phyloP scores from a whole-genome alignment of 2,329 filamentous ascomycete species.

The Aspergillus floridensis region DNA sequence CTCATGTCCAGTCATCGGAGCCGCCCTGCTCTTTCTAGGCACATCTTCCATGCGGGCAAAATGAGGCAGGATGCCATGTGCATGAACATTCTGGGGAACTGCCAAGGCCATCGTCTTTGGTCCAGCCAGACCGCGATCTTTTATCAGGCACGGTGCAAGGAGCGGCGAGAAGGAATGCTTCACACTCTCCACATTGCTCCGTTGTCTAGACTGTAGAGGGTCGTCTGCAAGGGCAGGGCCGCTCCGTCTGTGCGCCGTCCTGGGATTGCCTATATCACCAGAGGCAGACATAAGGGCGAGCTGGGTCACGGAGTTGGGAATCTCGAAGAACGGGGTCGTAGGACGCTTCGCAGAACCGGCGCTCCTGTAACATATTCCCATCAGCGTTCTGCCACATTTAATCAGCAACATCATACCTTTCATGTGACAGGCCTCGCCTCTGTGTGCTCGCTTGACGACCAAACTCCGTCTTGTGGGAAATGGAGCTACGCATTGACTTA shows the following conservation, averaged over 20 bases:
- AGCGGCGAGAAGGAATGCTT: constrained; percentile 17
- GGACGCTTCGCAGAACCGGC: not conserved
- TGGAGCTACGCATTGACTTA: not conserved
- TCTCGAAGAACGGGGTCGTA: not conserved
- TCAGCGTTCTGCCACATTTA: not conserved
- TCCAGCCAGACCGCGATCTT: constrained; percentile 17
- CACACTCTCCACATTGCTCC: constrained; percentile 1
- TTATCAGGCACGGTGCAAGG: constrained; percentile 22
- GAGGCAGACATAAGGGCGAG: not conserved
- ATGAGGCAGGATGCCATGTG: constrained; percentile 29
- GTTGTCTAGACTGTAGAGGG: not conserved
- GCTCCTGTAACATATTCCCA: not conserved
- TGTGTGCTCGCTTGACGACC: not conserved
- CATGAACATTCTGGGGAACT: constrained; percentile 30
- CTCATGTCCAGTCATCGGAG: not conserved
- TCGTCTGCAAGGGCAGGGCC: not conserved
- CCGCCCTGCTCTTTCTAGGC: not conserved
- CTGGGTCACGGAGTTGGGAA: not conserved
- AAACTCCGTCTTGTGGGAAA: not conserved
- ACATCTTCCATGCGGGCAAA: constrained; percentile 30
- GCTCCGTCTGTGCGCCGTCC: not conserved
- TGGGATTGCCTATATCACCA: not conserved
- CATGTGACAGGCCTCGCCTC: not conserved
- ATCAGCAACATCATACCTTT: not conserved
- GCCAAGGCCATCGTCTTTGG: constrained; percentile 29